Evolutionary conservation across 495 filamentous ascomycete species (phyloP).

Genomic region (Neurospora sp.): DNA sequence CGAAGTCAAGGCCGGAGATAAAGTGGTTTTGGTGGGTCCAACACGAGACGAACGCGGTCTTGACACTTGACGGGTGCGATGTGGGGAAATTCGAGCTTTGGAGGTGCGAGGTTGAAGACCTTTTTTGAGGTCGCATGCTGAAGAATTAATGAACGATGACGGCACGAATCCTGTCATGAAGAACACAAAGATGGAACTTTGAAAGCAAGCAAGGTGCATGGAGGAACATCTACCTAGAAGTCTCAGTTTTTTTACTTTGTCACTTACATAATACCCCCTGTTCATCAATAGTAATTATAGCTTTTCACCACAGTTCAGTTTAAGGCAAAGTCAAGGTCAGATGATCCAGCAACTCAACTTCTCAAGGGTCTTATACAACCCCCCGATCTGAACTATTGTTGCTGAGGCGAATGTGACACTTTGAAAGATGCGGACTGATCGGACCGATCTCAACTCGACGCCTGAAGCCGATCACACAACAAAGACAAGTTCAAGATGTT

Average conservation of each 20-base stretch:
- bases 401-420: background rate
- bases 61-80: background rate
- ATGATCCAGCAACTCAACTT: background rate
- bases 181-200: background rate
- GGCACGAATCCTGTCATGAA: background rate
- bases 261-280: background rate
- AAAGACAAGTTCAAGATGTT: background rate
- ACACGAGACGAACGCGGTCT: background rate
- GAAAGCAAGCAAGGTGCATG: background rate
- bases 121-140: background rate
- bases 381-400: background rate
- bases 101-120: background rate
- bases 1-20: background rate
- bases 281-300: background rate
- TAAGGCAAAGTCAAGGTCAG: background rate
- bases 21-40: background rate
- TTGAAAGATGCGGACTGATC: background rate
- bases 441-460: background rate
- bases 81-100: background rate
- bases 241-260: background rate
- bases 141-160: background rate
- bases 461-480: background rate
- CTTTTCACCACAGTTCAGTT: background rate
- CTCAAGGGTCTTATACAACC: background rate
- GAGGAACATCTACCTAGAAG: background rate